Base-by-base conservation (phyloP, 2,329 filamentous ascomycete genomes). In the Didymella lethalis region DNA sequence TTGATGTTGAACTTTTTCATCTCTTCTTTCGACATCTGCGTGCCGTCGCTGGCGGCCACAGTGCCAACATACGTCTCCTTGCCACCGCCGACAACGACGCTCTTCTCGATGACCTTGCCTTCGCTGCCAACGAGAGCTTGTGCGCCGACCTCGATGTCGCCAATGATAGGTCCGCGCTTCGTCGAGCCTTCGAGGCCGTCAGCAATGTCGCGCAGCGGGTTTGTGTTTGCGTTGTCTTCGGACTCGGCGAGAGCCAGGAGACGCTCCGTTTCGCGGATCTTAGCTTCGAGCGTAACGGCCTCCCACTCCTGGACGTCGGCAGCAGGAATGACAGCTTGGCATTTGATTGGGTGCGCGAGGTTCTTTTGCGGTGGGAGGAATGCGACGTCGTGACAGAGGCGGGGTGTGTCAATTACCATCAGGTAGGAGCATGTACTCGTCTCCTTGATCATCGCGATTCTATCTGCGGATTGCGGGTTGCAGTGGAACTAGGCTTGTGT, bases 381-480 rank as follows among this genome's bases (percentile, higher is more conserved):
- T 10, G 92, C 92, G 10, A 92, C 86, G 66, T 97, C 93, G 72
- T 90, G 87, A 79, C 93, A 97, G 12, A 97, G 86, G 0, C 92
- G 88, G 0, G 93, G 92, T 0, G 93, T 97, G 74, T 96, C 90
- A 63, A 97, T 86, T 31, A 96, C 87, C 93, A 97, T 97, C 53
- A 97, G 83, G 74, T 97, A 97, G 12, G 92, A 88, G 79, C 93
- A 97, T 11, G 92, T 97, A 2, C 90, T 90, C 1, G 94, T 87
- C 75, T 97, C 93, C 77, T 97, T 97, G 78, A 97, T 96, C 87
- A 92, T 93, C 43, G 89, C 90, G 68, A 97, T 97, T 47, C 89
- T 87, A 74, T 96, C 89, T 46, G 81, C 83, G 2, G 86, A 86
- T 48, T 90, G 88, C 0, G 91, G 92, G 68, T 91, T 89, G 79